phyloP scores from a whole-genome alignment of 2,329 filamentous ascomycete genomes.

The Verticillium longisporum region DNA sequence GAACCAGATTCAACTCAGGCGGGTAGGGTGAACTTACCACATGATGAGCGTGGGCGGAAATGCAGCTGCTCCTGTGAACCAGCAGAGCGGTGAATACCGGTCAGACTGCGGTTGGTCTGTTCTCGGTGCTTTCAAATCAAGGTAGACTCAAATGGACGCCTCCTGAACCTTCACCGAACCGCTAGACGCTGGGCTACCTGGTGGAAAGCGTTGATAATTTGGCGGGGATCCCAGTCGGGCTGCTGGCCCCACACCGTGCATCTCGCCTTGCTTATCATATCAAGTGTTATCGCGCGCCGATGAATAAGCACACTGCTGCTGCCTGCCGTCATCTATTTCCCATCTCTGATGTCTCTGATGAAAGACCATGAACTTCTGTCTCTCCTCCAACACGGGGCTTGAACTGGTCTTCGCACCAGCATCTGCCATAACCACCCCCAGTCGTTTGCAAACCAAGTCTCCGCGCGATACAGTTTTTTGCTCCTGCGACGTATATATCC shows the following conservation, averaged over 20 bases:
- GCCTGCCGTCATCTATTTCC: not conserved
- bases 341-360: too few species aligned
- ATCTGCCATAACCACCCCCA: not conserved
- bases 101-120: not conserved
- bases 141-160: not conserved
- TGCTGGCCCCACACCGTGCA: not conserved
- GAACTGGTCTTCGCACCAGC: not conserved
- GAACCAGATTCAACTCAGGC: not conserved
- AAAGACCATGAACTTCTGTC: not conserved
- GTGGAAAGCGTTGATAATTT: not conserved
- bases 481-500: not conserved
- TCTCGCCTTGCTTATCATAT: not conserved
- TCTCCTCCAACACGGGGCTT: not conserved
- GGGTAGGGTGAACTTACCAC: slow-evolving; percentile 24
- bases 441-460: not conserved
- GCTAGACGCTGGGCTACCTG: not conserved
- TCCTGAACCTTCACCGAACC: not conserved
- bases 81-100: not conserved
- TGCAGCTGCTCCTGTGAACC: not conserved
- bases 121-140: not conserved
- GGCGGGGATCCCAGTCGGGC: not conserved
- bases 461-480: not conserved
- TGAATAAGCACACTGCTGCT: not conserved
- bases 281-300: not conserved
- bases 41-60: slow-evolving; percentile 15